Evolutionary conservation across 306 rosid genomes (phyloP).

Genomic region (Cotoneaster glaucophyllus): DNA sequence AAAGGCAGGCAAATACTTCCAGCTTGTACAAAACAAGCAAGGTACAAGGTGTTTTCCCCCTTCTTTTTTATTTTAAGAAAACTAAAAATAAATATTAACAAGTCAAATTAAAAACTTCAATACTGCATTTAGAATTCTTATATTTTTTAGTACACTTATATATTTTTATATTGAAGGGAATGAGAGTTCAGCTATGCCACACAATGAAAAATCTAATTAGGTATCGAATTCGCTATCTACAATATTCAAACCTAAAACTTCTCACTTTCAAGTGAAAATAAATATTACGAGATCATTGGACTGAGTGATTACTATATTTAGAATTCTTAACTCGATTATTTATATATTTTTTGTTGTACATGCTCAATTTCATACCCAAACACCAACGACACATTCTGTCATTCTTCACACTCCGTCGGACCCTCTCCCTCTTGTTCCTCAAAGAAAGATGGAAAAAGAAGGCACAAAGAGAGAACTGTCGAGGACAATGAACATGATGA

Average conservation of each 20-base stretch:
- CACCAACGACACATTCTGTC: background rate
- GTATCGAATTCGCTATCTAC: too few species aligned
- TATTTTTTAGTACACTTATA: background rate
- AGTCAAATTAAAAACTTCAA: background rate
- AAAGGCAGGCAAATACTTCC: background rate
- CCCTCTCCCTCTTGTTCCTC: background rate
- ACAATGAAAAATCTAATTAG: too few species aligned
- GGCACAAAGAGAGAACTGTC: background rate
- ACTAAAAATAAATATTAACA: too few species aligned
- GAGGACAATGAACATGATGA: slow-evolving; percentile 24
- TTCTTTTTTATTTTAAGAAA: background rate
- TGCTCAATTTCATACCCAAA: background rate
- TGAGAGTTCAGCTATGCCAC: too few species aligned
- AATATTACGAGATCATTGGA: too few species aligned
- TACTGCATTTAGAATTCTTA: background rate
- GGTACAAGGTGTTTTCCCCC: background rate
- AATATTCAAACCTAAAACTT: too few species aligned
- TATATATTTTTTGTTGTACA: background rate
- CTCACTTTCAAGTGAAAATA: too few species aligned
- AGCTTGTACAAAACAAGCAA: background rate
- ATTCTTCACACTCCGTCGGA: background rate
- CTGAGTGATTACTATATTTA: too few species aligned
- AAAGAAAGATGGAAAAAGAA: background rate
- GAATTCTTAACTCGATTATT: background rate
- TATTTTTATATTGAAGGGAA: too few species aligned